Percentiles rank a stretch among this genome's conserved stretches.
Evolutionary conservation across 176 grass and related monocot species (phyloP).

Genomic region (Aegilops sharonensis): DNA sequence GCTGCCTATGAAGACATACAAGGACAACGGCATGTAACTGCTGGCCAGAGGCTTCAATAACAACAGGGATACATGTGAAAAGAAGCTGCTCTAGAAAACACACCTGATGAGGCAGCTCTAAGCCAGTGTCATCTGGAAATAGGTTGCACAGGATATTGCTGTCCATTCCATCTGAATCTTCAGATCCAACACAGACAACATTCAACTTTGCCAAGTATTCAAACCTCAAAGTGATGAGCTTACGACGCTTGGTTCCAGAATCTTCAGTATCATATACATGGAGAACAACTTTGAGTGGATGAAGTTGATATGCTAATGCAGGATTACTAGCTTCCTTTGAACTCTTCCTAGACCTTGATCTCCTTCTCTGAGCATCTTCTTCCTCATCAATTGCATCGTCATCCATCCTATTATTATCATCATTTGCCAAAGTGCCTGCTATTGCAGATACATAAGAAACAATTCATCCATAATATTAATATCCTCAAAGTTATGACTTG

Average conservation of each 20-base stretch:
- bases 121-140: slow-evolving; percentile 93
- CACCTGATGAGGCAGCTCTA: slow-evolving; percentile 91
- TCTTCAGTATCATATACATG: slow-evolving; percentile 69
- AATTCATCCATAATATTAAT: slow-evolving; percentile 16
- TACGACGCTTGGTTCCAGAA: slow-evolving; percentile 44
- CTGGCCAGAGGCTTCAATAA: not conserved
- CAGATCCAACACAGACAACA: slow-evolving; percentile 82
- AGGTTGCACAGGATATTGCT: slow-evolving; percentile 88
- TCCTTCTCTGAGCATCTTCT: slow-evolving; percentile 91
- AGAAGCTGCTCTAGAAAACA: not conserved
- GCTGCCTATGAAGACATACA: not conserved
- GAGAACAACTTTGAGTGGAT: slow-evolving; percentile 85
- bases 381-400: slow-evolving; percentile 92
- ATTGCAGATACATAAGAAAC: slow-evolving; percentile 28
- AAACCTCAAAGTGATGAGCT: slow-evolving; percentile 61
- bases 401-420: slow-evolving; percentile 63
- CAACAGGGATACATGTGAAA: slow-evolving; percentile 14
- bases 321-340: slow-evolving; percentile 66
- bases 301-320: slow-evolving; percentile 62
- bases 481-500: not conserved
- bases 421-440: slow-evolving; percentile 60
- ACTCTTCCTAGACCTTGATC: slow-evolving; percentile 79
- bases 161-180: slow-evolving; percentile 63
- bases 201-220: slow-evolving; percentile 95
- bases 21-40: not conserved